A percentile compares a stretch with the other conserved stretches of the same genome.
These are phyloP conservation scores for Colletotrichum sp. DNA, from an alignment of 2,329 filamentous ascomycete genomes.

Conservation along the genomic window DNA sequence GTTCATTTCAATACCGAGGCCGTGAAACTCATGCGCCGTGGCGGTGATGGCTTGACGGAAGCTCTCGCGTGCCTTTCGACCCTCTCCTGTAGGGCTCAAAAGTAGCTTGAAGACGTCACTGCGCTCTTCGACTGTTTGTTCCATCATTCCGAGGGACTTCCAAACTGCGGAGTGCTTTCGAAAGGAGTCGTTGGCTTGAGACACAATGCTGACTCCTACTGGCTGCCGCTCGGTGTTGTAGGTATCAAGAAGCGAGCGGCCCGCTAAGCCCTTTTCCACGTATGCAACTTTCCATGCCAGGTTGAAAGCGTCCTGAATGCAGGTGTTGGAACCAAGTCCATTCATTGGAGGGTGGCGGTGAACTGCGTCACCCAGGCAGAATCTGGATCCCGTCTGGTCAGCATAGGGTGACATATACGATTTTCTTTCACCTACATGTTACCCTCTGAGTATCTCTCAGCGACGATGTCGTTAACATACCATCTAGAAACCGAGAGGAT, in stretches of 20 bases:
- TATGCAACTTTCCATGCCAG: slow-evolving; percentile 51
- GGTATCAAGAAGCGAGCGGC: background rate
- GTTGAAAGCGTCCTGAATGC: slow-evolving; percentile 54
- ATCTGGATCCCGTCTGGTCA: background rate
- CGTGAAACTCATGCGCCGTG: background rate
- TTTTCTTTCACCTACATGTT: background rate
- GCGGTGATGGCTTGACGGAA: background rate
- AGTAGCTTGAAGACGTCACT: background rate
- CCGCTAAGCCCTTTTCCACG: background rate
- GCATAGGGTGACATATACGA: background rate
- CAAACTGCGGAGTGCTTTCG: background rate
- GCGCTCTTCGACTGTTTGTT: background rate
- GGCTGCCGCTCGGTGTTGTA: background rate
- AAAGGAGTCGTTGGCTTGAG: background rate
- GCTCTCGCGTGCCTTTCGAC: background rate
- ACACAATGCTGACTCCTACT: background rate
- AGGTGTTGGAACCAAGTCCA: slow-evolving; percentile 57
- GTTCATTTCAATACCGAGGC: background rate
- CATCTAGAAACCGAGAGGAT: background rate
- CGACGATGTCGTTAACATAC: background rate
- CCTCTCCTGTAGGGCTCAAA: background rate
- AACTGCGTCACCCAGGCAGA: background rate
- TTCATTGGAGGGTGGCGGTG: slow-evolving; percentile 56
- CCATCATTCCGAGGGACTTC: background rate
- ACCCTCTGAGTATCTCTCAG: background rate